Percentiles rank a stretch among this genome's conserved stretches.
These are phyloP conservation scores for Piloderma croceum DNA, from an alignment of 768 basidiomycete genomes.

Conservation along the genomic window DNA sequence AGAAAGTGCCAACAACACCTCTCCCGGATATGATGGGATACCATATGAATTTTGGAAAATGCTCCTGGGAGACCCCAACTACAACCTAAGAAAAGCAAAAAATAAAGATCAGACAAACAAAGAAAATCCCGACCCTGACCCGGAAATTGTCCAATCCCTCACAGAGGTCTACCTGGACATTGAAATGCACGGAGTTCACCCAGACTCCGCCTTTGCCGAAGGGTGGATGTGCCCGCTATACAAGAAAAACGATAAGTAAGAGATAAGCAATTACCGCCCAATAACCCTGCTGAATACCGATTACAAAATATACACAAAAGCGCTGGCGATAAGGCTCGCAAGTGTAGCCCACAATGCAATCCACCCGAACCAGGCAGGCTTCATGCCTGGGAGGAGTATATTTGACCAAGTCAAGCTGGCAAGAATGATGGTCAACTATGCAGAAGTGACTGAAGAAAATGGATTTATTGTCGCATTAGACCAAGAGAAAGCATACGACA, in stretches of 20 bases:
- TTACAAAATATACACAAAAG: constrained; percentile 28
- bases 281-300: constrained; percentile 25
- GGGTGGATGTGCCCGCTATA: constrained; percentile 24
- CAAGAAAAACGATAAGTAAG: constrained; percentile 22
- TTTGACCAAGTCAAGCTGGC: constrained; percentile 11
- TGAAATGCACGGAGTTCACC: constrained; percentile 3
- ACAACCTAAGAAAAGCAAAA: no score
- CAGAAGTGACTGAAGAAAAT: neutral
- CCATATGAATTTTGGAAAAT: constrained; percentile 21
- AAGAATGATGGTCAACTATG: neutral
- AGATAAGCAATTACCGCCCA: constrained; percentile 16
- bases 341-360: constrained; percentile 7
- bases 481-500: constrained; percentile 18
- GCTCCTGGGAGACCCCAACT: no score
- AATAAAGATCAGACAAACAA: neutral
- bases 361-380: constrained; percentile 20
- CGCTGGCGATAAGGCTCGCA: constrained; percentile 15
- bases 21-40: constrained; percentile 7
- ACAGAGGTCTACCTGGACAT: constrained; percentile 12
- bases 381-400: constrained; percentile 18
- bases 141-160: constrained; percentile 5
- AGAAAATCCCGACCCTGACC: neutral
- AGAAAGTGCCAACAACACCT: neutral
- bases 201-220: constrained; percentile 1
- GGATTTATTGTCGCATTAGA: neutral